Evolutionary conservation across 441 rosid genomes (phyloP), one percentile per base, ranked within the genome.

Genomic region (Croton setiger): DNA sequence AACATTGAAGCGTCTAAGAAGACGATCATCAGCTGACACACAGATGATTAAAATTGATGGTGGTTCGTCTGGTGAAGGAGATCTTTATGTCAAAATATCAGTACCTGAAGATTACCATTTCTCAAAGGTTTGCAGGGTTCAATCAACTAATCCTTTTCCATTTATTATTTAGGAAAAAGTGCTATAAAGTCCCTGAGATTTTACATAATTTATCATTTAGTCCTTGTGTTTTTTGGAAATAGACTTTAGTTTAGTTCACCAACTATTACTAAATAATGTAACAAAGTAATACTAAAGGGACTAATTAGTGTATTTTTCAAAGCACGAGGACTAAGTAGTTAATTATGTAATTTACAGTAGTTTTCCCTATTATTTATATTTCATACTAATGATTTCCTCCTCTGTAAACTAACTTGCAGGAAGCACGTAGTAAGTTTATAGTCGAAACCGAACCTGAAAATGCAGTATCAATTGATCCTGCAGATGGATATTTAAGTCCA

Each of bases 81-180:
- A 84, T 68, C 78, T 92, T 53, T 67, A 51, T 75, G 76, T 95
- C 64, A 78, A 85, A 76, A 83, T 95, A 73, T 88, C 93, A 72
- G 66, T 89, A 65, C 96, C 93, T 17, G 83, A 81, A 62, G 97
- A 79, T 27, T 94, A 86, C 82, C 97, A 88, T 81, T 94, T 91
- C 89, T 94, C 98, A 13, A 90, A 90, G 92, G 98, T 94, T 53
- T 23, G 39, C 23, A n/a, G 3, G n/a, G 35, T 55, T 61, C 39
- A 62, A 31, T 27, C 64, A 14, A 13, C 21, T 7, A 23, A 15
- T 4, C 54, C n/a, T n/a, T n/a, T n/a, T n/a, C n/a, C n/a, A n/a
- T n/a, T n/a, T n/a, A n/a, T n/a, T n/a, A n/a, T n/a, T n/a, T n/a
- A n/a, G n/a, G n/a, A n/a, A n/a, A n/a, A n/a, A n/a, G n/a, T n/a